Conservation (phyloP, 805 yeast genomes). For the Cyberlindnera mycetangii region DNA sequence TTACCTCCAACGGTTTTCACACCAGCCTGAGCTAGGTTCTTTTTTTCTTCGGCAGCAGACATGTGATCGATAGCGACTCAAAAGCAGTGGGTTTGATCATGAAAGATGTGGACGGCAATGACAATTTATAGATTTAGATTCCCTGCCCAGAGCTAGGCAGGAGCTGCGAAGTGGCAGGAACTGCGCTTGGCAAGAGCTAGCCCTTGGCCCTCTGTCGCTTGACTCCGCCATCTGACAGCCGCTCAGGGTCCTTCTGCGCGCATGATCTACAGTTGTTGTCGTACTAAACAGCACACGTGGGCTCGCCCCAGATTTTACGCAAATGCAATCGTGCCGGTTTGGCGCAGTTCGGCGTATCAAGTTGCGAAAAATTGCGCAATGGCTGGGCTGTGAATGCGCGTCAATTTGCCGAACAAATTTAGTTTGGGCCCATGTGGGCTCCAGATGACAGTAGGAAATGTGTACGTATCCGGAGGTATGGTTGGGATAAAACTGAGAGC, state of each 20-base stretch:
- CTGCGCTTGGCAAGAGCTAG: no score
- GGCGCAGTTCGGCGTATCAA: no score
- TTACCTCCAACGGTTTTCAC: constrained; percentile 66
- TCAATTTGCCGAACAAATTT: no score
- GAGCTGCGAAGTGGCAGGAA: no score
- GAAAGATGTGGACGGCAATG: background rate
- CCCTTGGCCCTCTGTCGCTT: background rate
- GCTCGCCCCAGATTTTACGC: background rate
- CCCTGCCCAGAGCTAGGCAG: background rate
- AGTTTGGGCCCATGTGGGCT: no score
- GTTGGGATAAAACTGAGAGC: no score
- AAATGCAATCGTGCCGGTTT: background rate
- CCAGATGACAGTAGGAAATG: no score
- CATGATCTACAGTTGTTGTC: background rate
- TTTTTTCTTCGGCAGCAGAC: constrained; percentile 16
- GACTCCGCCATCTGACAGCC: background rate
- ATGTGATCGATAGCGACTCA: background rate
- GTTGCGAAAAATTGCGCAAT: no score
- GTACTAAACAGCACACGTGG: background rate
- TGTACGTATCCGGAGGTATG: no score
- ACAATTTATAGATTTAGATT: no score
- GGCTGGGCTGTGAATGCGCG: no score
- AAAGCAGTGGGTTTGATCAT: background rate
- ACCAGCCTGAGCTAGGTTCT: constrained; percentile 27
- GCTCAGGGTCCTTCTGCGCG: background rate